phyloP scores from a whole-genome alignment of 805 yeast genomes.

The Ogataea trehaloabstinens region DNA sequence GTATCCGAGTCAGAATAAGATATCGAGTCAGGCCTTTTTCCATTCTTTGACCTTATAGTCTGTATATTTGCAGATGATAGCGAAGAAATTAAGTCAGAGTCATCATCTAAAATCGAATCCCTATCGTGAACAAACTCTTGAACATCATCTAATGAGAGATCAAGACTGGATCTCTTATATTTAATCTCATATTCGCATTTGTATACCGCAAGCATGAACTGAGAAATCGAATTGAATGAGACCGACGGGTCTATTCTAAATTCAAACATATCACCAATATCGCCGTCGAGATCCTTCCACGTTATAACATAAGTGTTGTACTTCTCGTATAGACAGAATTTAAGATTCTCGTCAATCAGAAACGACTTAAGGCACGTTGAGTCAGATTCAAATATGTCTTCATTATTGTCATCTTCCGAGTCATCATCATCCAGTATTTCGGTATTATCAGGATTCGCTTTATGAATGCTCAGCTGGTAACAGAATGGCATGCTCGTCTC shows the following conservation, averaged over 20 bases:
- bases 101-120: conserved; percentile 23
- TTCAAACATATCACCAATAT: conserved; percentile 79
- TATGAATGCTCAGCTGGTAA: conserved; percentile 69
- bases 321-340: conserved; percentile 51
- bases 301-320: conserved; percentile 54
- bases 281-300: conserved; percentile 88
- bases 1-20: conserved; percentile 18
- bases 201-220: conserved; percentile 60
- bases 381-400: conserved; percentile 30
- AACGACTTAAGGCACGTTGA: conserved; percentile 69
- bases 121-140: conserved; percentile 52
- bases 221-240: conserved; percentile 53
- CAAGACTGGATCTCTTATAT: conserved; percentile 52
- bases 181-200: conserved; percentile 77
- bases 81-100: conserved; percentile 18
- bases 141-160: conserved; percentile 46
- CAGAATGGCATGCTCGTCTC: conserved; percentile 63
- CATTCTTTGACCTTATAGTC: neutral
- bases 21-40: neutral
- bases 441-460: conserved; percentile 69
- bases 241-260: conserved; percentile 66
- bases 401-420: conserved; percentile 42
- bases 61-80: conserved; percentile 18
- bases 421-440: conserved; percentile 43
- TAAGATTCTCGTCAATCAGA: conserved; percentile 58